These are phyloP conservation scores for Penicillium expansum DNA, from an alignment of 2,329 filamentous ascomycete species.

Conservation along the genomic window DNA sequence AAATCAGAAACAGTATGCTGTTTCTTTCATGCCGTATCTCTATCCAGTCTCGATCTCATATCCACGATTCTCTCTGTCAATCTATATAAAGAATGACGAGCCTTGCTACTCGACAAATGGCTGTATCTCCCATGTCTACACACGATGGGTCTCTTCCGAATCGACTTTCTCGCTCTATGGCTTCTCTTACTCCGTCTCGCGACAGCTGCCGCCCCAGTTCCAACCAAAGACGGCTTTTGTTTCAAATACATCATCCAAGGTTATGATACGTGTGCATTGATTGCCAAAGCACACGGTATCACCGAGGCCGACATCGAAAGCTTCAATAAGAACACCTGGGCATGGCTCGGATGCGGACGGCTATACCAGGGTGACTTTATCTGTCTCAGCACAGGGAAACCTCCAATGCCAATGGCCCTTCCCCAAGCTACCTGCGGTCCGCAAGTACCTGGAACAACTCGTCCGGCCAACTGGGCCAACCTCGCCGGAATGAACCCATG, in stretches of 20 bases:
- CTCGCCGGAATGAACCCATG: constrained; percentile 1
- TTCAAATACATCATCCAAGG: constrained; percentile 32
- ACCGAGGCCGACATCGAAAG: constrained; percentile 37
- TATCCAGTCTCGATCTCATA: neutral
- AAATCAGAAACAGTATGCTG: neutral
- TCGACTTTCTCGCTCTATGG: neutral
- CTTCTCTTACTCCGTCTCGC: neutral
- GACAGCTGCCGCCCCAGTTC: neutral
- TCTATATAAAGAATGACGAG: neutral
- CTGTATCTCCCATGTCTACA: neutral
- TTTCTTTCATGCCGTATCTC: neutral
- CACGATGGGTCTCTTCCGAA: neutral
- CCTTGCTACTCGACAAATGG: neutral
- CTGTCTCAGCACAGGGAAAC: constrained; percentile 42
- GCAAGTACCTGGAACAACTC: constrained; percentile 38
- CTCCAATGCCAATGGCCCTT: constrained; percentile 42
- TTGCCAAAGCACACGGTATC: constrained; percentile 30
- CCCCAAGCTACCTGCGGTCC: constrained; percentile 48
- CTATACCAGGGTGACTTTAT: constrained; percentile 35
- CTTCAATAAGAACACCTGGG: constrained; percentile 49
- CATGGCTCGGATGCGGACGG: constrained; percentile 42
- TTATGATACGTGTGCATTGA: constrained; percentile 35
- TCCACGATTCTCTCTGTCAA: neutral
- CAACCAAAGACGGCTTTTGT: neutral
- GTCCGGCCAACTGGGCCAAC: neutral